A percentile compares a stretch with the other conserved stretches of the same genome.
Evolutionary conservation across 2,329 filamentous ascomycete genomes (phyloP).

Genomic region (Botryotinia calthae): DNA sequence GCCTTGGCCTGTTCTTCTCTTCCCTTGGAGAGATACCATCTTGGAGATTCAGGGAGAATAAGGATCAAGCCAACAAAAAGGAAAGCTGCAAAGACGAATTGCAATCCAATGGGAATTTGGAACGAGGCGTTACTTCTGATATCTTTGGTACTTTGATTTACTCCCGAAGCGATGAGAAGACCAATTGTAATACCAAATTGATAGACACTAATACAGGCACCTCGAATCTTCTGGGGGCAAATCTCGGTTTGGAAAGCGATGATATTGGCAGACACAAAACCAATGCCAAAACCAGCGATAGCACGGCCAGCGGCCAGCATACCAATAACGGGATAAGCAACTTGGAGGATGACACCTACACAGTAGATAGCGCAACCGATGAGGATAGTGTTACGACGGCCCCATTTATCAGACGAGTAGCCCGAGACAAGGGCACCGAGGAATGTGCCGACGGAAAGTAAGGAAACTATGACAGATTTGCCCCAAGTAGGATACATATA

Average conservation of each 20-base stretch:
- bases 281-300: slow-evolving; percentile 72
- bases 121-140: slow-evolving; percentile 63
- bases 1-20: slow-evolving; percentile 45
- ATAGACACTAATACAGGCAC: slow-evolving; percentile 72
- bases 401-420: slow-evolving; percentile 42
- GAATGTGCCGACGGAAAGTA: slow-evolving; percentile 76
- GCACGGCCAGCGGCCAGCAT: slow-evolving; percentile 63
- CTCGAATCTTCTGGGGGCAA: slow-evolving; percentile 67
- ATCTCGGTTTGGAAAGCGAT: slow-evolving; percentile 73
- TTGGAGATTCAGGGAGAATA: slow-evolving; percentile 38
- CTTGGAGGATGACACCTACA: slow-evolving; percentile 33
- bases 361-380: slow-evolving; percentile 31
- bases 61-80: slow-evolving; percentile 27
- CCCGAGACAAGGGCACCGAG: slow-evolving; percentile 54
- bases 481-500: slow-evolving; percentile 55
- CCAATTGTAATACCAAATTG: slow-evolving; percentile 81
- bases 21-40: slow-evolving; percentile 41
- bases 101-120: slow-evolving; percentile 76
- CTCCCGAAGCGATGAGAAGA: slow-evolving; percentile 68
- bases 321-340: slow-evolving; percentile 49
- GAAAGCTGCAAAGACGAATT: slow-evolving; percentile 65
- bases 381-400: slow-evolving; percentile 35
- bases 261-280: slow-evolving; percentile 76
- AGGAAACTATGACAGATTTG: slow-evolving; percentile 62
- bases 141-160: slow-evolving; percentile 68